Base-by-base conservation (phyloP, 257 asterid genomes). In the Dorcoceras hygrometricum region DNA sequence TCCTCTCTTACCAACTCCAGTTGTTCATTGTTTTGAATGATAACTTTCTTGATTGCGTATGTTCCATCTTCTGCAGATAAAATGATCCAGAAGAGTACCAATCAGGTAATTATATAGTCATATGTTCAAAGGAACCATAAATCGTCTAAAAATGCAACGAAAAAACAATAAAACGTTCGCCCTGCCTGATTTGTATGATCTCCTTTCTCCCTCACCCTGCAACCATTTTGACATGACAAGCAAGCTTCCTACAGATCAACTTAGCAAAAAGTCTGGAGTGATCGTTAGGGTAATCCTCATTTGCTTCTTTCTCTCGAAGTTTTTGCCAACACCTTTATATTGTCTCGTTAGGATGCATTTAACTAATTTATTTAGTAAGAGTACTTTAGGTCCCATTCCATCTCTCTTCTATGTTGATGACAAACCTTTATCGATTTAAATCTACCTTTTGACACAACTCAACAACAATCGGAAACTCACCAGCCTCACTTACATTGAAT, bases 41-140 rank as follows among this genome's bases (percentile, higher is more conserved):
- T 95, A 78, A 94, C 96, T 78, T 89, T 94, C 89, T 94, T 94
- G 96, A 94, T 84, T n/a, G 99, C 98, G 76, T 94, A 94, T 51
- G 93, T 90, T 66, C 99, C 99, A 81, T 94, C 97, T 70, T 68
- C 99, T 94, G 83, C 72, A 76, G 59, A 69, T 43, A 4, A 57
- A 66, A 70, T 28, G 66, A 67, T 16, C 34, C 62, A 70, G 67
- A 46, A 18, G 54, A 43, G 63, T 28, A 66, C 65, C 68, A 23
- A 71, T 72, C 59, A 67, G 68, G 63, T 66, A 46, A 65, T 4
- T 7, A 22, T 65, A 29, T 59, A 18, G 19, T 46, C 43, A 59
- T 59, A 50, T 59, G 69, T 70, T 24, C 28, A 69, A 31, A 22
- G 66, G 20, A 36, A 71, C 59, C 62, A 71, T n/a, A n/a, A n/a